These are phyloP conservation scores for Teratosphaeria epicoccoides DNA, from an alignment of 2,329 filamentous ascomycete species.

Conservation along the genomic window DNA sequence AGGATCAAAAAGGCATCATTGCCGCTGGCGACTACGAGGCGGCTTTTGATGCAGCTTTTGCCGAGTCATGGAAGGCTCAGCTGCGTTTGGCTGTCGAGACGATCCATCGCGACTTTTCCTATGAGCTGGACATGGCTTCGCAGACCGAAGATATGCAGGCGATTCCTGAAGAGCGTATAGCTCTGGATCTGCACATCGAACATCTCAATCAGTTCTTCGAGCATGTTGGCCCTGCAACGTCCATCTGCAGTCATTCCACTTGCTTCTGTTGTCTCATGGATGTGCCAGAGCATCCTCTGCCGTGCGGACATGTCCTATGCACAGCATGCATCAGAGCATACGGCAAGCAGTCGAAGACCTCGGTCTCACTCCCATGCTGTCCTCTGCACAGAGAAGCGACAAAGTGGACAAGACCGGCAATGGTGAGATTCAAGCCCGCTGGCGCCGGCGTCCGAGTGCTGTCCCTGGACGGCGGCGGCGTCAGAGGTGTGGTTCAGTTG, in stretches of 20 bases:
- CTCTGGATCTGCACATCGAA: conserved; percentile 21
- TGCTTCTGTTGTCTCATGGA: conserved; percentile 40
- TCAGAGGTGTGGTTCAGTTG: conserved; percentile 37
- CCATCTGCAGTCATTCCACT: conserved; percentile 26
- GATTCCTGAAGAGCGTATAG: conserved; percentile 22
- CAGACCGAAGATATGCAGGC: conserved; percentile 17
- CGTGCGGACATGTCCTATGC: conserved; percentile 39
- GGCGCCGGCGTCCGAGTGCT: conserved; percentile 22
- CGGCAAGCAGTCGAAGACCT: conserved; percentile 20
- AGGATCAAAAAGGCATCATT: conserved; percentile 35
- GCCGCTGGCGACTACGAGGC: conserved; percentile 33
- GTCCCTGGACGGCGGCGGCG: conserved; percentile 32
- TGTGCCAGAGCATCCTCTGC: conserved; percentile 33
- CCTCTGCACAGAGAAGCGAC: conserved; percentile 25
- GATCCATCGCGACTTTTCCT: conserved; percentile 23
- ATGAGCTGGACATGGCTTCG: conserved; percentile 20
- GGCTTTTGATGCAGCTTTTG: conserved; percentile 24
- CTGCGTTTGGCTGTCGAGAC: conserved; percentile 20
- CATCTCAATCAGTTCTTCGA: conserved; percentile 29
- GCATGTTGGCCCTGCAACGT: conserved; percentile 28
- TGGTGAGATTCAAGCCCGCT: conserved; percentile 19
- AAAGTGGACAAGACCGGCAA: conserved; percentile 26
- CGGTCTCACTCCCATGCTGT: conserved; percentile 22
- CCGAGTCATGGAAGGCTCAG: conserved; percentile 21
- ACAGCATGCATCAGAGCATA: conserved; percentile 31